Evolutionary conservation across 2,329 filamentous ascomycete species (phyloP).

Genomic region (Fusarium tuaranense): DNA sequence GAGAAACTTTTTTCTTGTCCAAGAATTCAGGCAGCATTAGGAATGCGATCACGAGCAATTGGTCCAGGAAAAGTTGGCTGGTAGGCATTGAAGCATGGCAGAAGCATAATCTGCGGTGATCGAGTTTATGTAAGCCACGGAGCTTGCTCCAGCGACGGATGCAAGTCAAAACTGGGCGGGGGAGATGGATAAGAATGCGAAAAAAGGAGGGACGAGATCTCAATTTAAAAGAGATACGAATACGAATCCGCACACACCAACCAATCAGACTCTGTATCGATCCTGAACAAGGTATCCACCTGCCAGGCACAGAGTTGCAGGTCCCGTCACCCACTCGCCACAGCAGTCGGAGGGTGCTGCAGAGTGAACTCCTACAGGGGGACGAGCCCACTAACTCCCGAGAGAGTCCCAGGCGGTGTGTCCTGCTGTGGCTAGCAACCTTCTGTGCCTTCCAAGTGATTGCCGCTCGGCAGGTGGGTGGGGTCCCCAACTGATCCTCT

Average conservation of each 20-base stretch:
- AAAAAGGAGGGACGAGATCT: slow-evolving; percentile 38
- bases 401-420: slow-evolving; percentile 33
- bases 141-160: slow-evolving; percentile 6
- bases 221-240: slow-evolving; percentile 32
- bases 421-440: slow-evolving; percentile 12
- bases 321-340: slow-evolving; percentile 7
- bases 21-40: background rate
- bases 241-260: slow-evolving; percentile 30
- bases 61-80: background rate
- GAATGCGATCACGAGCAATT: slow-evolving; percentile 14
- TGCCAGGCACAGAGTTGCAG: slow-evolving; percentile 27
- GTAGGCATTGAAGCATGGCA: background rate
- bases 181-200: slow-evolving; percentile 37
- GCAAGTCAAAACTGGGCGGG: background rate
- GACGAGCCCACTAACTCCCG: slow-evolving; percentile 5
- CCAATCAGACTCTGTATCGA: slow-evolving; percentile 27
- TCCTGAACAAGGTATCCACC: background rate
- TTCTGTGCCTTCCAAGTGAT: background rate
- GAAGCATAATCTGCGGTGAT: background rate
- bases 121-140: slow-evolving; percentile 20
- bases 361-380: slow-evolving; percentile 10
- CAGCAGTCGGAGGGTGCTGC: slow-evolving; percentile 14
- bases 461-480: slow-evolving; percentile 24
- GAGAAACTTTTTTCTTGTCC: background rate
- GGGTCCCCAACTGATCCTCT: slow-evolving; percentile 25